Evolutionary conservation across 2,329 filamentous ascomycete species (phyloP), one percentile per base, ranked within the genome.

Genomic region (Verticillium dahliae): DNA sequence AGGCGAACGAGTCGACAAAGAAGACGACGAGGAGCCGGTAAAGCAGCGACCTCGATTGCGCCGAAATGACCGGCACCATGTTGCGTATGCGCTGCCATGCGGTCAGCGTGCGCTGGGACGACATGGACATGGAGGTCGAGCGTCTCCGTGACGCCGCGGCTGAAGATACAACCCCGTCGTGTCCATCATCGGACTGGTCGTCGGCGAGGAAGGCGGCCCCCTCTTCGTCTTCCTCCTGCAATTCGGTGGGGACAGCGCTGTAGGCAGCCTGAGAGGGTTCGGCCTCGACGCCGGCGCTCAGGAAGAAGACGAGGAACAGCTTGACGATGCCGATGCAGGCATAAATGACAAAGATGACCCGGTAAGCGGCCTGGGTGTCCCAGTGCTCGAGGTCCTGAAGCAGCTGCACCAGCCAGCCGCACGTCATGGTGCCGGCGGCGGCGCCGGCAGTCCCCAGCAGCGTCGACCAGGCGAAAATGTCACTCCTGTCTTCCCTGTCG

Each of bases 391-490:
- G 67, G 1, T 70, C 67, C 27, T 79, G 76, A 35, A 89, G 72
- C 4, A 76, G 69, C 54, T 83, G 79, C 4, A 89, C 78, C 3
- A 80, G 69, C 84, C 85, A 88, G 2, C 88, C 88, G 60, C 82
- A 81, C 0, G 76, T 73, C 55, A 87, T 73, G 62, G 85, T 81
- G 1, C 88, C 88, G 15, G 83, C 76, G 0, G 88, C 86, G 0
- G 82, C 79, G 0, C 88, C 88, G 0, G 84, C 81, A 0, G 79
- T 81, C 2, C 87, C 88, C 1, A 79, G 70, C 6, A 87, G 75
- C 6, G 76, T 81, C 66, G 87, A 88, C 85, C 85, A 88, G 3
- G 85, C 85, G 63, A 84, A 87, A 34, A 88, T 75, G 67, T 87
- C 84, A 61, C 79, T 77, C 55, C 84, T 72, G 3, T 75, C 73